Conservation (phyloP, 495 filamentous ascomycete genomes). For the Annulohypoxylon maeteangense region DNA sequence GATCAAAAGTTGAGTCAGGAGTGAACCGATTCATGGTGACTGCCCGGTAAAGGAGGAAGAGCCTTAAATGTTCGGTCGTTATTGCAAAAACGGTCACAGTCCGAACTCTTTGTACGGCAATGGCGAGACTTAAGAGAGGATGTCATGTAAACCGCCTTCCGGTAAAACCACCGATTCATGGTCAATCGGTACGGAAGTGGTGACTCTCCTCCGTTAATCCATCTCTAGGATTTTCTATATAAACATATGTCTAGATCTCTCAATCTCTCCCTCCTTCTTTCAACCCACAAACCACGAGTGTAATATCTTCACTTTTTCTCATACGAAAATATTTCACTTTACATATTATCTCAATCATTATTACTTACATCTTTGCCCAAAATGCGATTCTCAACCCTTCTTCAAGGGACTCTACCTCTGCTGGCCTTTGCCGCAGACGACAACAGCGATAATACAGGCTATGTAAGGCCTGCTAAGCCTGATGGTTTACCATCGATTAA, state of each 20-base stretch:
- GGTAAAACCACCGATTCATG: not conserved
- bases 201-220: not conserved
- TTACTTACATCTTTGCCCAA: not conserved
- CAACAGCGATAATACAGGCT: not conserved
- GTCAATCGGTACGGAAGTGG: not conserved
- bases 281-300: not conserved
- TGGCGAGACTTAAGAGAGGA: not conserved
- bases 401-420: not conserved
- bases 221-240: not conserved
- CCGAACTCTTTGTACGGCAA: not conserved
- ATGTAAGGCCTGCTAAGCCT: not conserved
- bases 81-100: not conserved
- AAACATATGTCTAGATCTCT: not conserved
- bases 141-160: not conserved
- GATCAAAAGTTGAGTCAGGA: not conserved
- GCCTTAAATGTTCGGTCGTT: not conserved
- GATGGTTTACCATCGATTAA: not conserved
- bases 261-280: not conserved
- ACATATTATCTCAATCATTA: not conserved
- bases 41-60: not conserved
- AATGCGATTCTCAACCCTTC: not conserved
- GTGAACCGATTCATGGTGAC: not conserved
- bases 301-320: not conserved
- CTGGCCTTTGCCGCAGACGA: not conserved
- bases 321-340: not conserved